phyloP scores from a whole-genome alignment of 176 grass and related monocot genomes.

The Panicum miliaceum region DNA sequence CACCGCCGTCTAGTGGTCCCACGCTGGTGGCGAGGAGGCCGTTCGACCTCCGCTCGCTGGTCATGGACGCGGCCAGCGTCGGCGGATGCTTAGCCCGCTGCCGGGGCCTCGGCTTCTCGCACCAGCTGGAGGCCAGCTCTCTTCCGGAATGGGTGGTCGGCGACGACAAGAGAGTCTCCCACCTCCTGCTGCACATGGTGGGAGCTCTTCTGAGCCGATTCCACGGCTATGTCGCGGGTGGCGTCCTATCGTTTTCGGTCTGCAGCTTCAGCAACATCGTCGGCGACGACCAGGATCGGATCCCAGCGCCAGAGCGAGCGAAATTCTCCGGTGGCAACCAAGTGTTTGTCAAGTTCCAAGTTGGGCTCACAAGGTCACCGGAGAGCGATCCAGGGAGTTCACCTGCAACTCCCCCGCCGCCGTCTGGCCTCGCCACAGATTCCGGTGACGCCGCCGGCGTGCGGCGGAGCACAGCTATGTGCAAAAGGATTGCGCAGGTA shows the following conservation, averaged over 20 bases:
- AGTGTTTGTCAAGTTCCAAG: constrained; percentile 48
- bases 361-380: constrained; percentile 10
- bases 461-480: constrained; percentile 38
- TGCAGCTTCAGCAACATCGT: neutral
- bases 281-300: constrained; percentile 4
- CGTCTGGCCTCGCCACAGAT: neutral
- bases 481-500: constrained; percentile 68
- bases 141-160: constrained; percentile 58
- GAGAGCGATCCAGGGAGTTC: neutral
- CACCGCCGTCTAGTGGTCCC: neutral
- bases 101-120: constrained; percentile 35
- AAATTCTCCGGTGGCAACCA: constrained; percentile 35
- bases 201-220: constrained; percentile 32
- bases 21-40: neutral
- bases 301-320: constrained; percentile 2
- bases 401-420: neutral
- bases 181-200: constrained; percentile 64
- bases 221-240: neutral
- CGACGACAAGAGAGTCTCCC: constrained; percentile 67
- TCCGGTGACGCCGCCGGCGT: neutral
- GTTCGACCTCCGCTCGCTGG: constrained; percentile 43
- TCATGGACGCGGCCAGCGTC: constrained; percentile 36
- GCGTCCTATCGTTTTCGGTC: constrained; percentile 37
- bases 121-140: neutral
- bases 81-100: constrained; percentile 45